Evolutionary conservation across 352 stramenopile species (phyloP), one percentile per base, ranked within the genome.

Genomic region (Pythium grandisporangium): DNA sequence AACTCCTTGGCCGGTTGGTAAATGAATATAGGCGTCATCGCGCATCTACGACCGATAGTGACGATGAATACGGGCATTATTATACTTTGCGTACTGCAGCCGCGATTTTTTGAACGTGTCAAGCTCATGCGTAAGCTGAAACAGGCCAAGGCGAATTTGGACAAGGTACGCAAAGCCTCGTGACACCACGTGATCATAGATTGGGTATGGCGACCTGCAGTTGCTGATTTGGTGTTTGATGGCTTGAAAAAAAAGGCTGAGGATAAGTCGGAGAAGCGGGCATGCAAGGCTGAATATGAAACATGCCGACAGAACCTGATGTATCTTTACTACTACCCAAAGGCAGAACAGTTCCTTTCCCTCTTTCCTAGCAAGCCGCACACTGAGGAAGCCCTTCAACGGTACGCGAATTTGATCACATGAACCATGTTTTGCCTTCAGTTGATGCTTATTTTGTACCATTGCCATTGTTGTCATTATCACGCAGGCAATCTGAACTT

Each of bases 291-390:
- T 34, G 57, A 71, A 17, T 63, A 78, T 24, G 55, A 79, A 43
- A 61, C 42, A 6, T 60, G 63, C 38, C 70, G 60, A 13, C 56
- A 84, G 22, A 57, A 90, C 40, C 70, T 90, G 53, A 80, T 84
- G 61, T 90, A 90, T 59, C 63, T 90, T 16, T 90, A 79, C 57
- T 90, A 84, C 66, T 90, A 70, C 55, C 76, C 76, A 0, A 86
- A 82, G 43, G 47, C 29, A 19, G 70, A 86, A 50, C 66, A 63
- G 34, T 90, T 84, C 59, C 55, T 90, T 29, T 72, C 76, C 27
- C 50, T 90, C 16, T 85, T 84, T 48, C 69, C 73, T 7, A 58
- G 61, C 20, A 63, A 66, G 35, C 55, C 70, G 21, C 71, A 78
- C 48, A 57, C 66, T 17, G 61, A 73, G n/a, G 62, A 75, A 11